Base-by-base conservation (phyloP, 1,284 basidiomycete genomes). In the Austroboletus niveus region DNA sequence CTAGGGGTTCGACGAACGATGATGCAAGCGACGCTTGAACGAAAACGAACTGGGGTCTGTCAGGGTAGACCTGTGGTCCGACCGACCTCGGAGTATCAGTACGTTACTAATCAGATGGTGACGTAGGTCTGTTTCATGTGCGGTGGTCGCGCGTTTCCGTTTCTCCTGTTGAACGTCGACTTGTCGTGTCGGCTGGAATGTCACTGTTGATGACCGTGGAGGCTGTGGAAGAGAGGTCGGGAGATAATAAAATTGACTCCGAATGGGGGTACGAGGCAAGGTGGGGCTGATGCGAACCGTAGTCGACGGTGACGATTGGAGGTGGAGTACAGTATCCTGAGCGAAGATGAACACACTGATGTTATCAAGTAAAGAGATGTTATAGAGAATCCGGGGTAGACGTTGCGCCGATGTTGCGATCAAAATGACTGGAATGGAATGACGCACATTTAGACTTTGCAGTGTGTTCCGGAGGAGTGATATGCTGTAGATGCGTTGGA, bases 381-480 rank as follows among this genome's bases (percentile, higher is more conserved):
- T 10, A 6, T 32, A 54, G 24, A n/a, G 35, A 32, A 12, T 39
- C 53, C 46, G 47, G 8, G n/a, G 29, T 14, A 42, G 27, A 4
- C n/a, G 29, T 17, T 27, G 52, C 52, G 29, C 7, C 30, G 27
- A 4, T 30, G 29, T 17, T 27, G 52, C 52, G 59, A 62, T 62
- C 52, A 52, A 49, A 29, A 31, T 45, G 27, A 14, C 12, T 11
- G 20, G 20, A 10, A 24, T 22, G 11, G 39, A 7, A 46, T 58
- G 60, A 66, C 54, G 64, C 62, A 58, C 57, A 55, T 58, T 64
- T 52, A 60, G 54, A 47, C 51, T 62, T 62, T 63, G 51, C 30
- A 5, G 51, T 27, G 50, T 38, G 32, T 30, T 42, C 29, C 29
- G 41, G 24, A 24, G 8, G 12, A 15, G 12, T 42, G 40, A 42